Conservation (phyloP, 805 yeast species). For the Candida orba region DNA sequence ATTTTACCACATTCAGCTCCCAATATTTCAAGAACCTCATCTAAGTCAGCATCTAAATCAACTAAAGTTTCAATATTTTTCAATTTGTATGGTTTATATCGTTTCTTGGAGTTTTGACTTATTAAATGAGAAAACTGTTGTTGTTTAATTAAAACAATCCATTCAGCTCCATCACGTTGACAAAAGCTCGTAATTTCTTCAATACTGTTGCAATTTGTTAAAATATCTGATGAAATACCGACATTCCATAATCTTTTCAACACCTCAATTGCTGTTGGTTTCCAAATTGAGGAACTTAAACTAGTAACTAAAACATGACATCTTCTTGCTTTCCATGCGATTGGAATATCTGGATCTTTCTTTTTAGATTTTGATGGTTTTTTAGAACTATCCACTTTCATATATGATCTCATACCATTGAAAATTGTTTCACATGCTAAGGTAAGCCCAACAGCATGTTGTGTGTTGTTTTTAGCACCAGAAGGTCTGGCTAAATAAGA, state of each 20-base stretch:
- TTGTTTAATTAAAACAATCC: slow-evolving; percentile 76
- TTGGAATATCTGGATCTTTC: slow-evolving; percentile 27
- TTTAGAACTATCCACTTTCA: slow-evolving; percentile 29
- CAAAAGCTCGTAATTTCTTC: slow-evolving; percentile 69
- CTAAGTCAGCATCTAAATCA: slow-evolving; percentile 69
- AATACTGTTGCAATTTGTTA: slow-evolving; percentile 36
- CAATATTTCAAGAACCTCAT: slow-evolving; percentile 51
- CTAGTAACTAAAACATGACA: slow-evolving; percentile 81
- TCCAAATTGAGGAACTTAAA: slow-evolving; percentile 47
- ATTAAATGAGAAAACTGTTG: slow-evolving; percentile 24
- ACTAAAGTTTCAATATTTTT: slow-evolving; percentile 50
- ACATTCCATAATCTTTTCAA: slow-evolving; percentile 62
- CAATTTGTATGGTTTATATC: slow-evolving; percentile 70
- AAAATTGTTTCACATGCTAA: slow-evolving; percentile 66
- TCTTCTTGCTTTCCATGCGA: slow-evolving; percentile 49
- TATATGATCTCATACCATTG: slow-evolving; percentile 41
- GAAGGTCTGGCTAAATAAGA: slow-evolving; percentile 56
- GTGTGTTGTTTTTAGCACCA: slow-evolving; percentile 28
- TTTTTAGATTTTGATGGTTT: slow-evolving; percentile 26
- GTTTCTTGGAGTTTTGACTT: slow-evolving; percentile 31
- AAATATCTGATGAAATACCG: slow-evolving; percentile 73
- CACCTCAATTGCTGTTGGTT: slow-evolving; percentile 56
- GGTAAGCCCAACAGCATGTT: slow-evolving; percentile 80
- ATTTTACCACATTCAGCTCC: slow-evolving; percentile 20
- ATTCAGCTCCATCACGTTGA: slow-evolving; percentile 59